Base-by-base conservation (phyloP, 805 yeast species). In the Starmerella cellae region DNA sequence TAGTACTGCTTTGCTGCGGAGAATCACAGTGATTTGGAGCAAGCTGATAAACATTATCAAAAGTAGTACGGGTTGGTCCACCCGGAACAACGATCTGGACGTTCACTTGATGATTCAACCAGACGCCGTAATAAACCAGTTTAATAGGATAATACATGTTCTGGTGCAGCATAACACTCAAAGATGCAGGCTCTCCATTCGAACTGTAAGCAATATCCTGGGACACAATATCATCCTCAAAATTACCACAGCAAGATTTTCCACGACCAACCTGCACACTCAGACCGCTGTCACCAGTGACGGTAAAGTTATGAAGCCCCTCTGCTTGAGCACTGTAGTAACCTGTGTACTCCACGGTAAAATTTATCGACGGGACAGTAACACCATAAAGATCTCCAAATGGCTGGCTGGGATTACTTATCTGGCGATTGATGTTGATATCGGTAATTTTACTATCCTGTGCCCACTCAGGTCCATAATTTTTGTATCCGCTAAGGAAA, bases 201-300 rank as follows among this genome's bases (percentile, higher is more conserved):
- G n/a, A 6, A 6, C 9, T 29, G 32, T n/a, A 29, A n/a, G 16
- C 17, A 10, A 29, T 8, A 6, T 29, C 14, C 13, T 17, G 14
- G 6, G 40, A 26, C 20, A 21, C 32, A 3, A 38, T 23, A 5
- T 31, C 24, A 4, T 9, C 3, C 13, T 31, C 19, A 17, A 32
- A 31, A 23, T 38, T 34, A 20, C 42, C 42, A 21, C 42, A 38
- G 24, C 42, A 38, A 4, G 37, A 19, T 6, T 20, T 14, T 19
- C 42, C 42, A 9, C 31, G 29, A 4, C 42, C 42, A 11, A 38
- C 17, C 24, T 38, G 42, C 13, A 38, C 11, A 33, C 42, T 38
- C 18, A 31, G 17, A 4, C 24, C 31, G n/a, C 31, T 37, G 19
- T 38, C 42, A 30, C 24, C 32, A 3, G 14, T 6, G 4, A 38